Conservation (phyloP, 768 basidiomycete species). For the Suillus sp. region DNA sequence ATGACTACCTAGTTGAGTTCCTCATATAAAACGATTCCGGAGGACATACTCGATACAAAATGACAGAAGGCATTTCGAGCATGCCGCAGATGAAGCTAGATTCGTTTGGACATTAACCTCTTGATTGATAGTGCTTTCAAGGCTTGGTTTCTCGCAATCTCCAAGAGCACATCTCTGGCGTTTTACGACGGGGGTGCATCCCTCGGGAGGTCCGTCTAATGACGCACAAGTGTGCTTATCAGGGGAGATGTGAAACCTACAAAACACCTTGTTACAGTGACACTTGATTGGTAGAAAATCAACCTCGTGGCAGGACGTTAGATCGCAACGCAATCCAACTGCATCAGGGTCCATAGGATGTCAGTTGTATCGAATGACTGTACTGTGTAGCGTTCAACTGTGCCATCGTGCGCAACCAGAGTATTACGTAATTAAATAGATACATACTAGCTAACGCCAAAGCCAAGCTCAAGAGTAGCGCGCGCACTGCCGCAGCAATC, state of each 20-base stretch:
- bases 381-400: too few relatives aligned
- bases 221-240: conserved; percentile 60
- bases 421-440: conserved; percentile 1
- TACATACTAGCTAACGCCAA: neutral
- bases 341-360: conserved; percentile 45
- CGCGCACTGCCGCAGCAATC: conserved; percentile 4
- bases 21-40: conserved; percentile 7
- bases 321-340: conserved; percentile 69
- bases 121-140: conserved; percentile 41
- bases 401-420: too few relatives aligned
- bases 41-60: conserved; percentile 65
- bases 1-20: conserved; percentile 48
- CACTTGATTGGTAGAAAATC: conserved; percentile 84
- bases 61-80: conserved; percentile 52
- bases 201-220: conserved; percentile 7
- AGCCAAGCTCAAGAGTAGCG: neutral
- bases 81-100: conserved; percentile 36
- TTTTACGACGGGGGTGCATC: conserved; percentile 24
- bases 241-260: conserved; percentile 60
- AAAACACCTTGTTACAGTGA: conserved; percentile 59
- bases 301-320: conserved; percentile 55
- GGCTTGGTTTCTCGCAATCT: conserved; percentile 56
- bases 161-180: conserved; percentile 50
- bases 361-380: neutral
- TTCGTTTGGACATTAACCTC: conserved; percentile 18